Base-by-base conservation (phyloP, 1,284 basidiomycete genomes). In the Ganoderma leucocontextum region DNA sequence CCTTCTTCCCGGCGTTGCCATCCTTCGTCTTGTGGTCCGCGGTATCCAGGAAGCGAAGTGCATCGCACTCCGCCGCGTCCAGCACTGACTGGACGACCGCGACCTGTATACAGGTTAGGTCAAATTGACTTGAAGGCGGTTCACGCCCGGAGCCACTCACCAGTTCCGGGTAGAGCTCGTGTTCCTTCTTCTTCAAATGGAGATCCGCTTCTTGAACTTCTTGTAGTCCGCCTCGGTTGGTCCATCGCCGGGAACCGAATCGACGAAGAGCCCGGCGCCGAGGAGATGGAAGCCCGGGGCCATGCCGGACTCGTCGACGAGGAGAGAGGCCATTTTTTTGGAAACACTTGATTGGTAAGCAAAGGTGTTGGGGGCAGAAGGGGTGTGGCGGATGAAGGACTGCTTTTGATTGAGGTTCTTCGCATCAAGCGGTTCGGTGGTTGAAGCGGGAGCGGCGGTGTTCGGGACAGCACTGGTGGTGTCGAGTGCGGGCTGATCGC, bases 261-360 rank as follows among this genome's bases (percentile, higher is more conserved):
- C 44, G 19, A 17, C 12, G 44, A 47, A 47, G 19, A 47, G 13
- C 13, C 10, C 44, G 1, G 12, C 19, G 10, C 15, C 8, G 44
- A 47, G 44, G 13, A 47, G 44, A 22, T 58, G 55, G 55, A 58
- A 58, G 19, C 55, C 35, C 2, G 55, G 4, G 10, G 7, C 55
- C 35, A 36, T 58, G 4, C 55, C 55, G 52, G 29, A 55, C 52
- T 55, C 35, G n/a, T 58, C 55, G 36, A 38, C 22, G 55, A 58
- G 55, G 10, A 38, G 55, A 38, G 35, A 15, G 10, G 35, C 55
- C 19, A 58, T 35, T 35, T 58, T 6, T 19, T n/a, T 58, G 1
- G 35, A 35, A 0, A 9, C 12, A 25, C 4, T 22, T 25, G 52
- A 7, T 13, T 15, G 25, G 12, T 13, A 10, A 10, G 10, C 5